Base-by-base conservation (phyloP, 2,329 filamentous ascomycete genomes). In the Monilinia fructigena region DNA sequence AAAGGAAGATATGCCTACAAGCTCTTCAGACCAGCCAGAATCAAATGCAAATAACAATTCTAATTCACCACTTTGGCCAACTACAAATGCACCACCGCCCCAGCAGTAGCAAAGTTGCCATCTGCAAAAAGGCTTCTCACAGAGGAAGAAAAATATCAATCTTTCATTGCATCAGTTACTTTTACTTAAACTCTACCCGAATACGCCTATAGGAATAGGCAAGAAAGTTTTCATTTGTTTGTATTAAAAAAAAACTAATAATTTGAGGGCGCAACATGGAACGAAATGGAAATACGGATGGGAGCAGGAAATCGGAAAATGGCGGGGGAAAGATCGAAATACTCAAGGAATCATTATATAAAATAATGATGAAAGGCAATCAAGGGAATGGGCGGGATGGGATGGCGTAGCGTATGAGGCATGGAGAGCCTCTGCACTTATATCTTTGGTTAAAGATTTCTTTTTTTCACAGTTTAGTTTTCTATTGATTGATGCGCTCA, bases 121-220 rank as follows among this genome's bases (percentile, higher is more conserved):
- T 67, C 70, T 14, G 48, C 61, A 8, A 72, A 73, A 65, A 78
- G 74, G 66, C 71, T 76, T 8, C 66, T 76, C 61, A 77, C 77
- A 4, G 79, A 80, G 35, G 80, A 82, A 50, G 80, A 81, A 66
- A 77, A 80, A 68, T 83, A 83, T 71, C 79, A 82, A 70, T 77
- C 68, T 63, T 82, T 82, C 54, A 82, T 83, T 55, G 62, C 66
- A 11, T 67, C 70, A 14, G 69, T 75, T 35, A 63, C 18, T 52
- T 35, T n/a, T n/a, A n/a, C n/a, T n/a, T n/a, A 20, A 59, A 58
- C 18, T 48, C 47, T 40, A 50, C 7, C 20, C 23, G 45, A 50
- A 26, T 40, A 18, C 10, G n/a, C 31, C 28, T 26, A 40, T 40
- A 50, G 20, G 20, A 12, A 63, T 45, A 52, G n/a, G 42, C 28